Conservation (phyloP, 2,329 filamentous ascomycete species). For the Botrytis galanthina region DNA sequence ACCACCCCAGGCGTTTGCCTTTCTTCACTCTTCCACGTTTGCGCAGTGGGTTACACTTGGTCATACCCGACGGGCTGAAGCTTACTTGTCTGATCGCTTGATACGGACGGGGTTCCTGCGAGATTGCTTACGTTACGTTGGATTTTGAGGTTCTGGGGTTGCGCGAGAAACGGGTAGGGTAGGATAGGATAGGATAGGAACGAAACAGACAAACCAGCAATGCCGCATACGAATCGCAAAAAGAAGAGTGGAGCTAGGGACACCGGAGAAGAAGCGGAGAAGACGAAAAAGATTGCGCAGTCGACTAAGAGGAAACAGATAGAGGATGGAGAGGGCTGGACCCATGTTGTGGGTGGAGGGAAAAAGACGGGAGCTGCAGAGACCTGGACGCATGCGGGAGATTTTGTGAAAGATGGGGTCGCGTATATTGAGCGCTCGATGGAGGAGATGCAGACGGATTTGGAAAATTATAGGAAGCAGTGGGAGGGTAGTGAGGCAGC, state of each 20-base stretch:
- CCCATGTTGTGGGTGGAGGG: slow-evolving; percentile 34
- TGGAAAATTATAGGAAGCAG: slow-evolving; percentile 29
- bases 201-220: slow-evolving; percentile 10
- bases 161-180: background rate
- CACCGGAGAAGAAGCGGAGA: background rate
- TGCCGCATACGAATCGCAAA: slow-evolving; percentile 35
- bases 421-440: slow-evolving; percentile 35
- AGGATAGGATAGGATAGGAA: background rate
- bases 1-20: background rate
- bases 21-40: background rate
- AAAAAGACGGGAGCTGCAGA: slow-evolving; percentile 19
- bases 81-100: background rate
- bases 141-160: background rate
- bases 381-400: slow-evolving; percentile 28
- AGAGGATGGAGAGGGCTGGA: slow-evolving; percentile 38
- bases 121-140: slow-evolving; percentile 12
- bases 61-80: background rate
- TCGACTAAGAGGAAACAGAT: slow-evolving; percentile 35
- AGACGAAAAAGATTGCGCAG: slow-evolving; percentile 26
- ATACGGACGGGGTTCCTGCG: background rate
- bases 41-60: background rate
- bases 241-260: slow-evolving; percentile 25
- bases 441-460: slow-evolving; percentile 34
- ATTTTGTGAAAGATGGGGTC: slow-evolving; percentile 34
- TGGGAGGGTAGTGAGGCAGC: slow-evolving; percentile 34